Conservation (phyloP, 176 grass and related monocot species). For the Eleusine indica region DNA sequence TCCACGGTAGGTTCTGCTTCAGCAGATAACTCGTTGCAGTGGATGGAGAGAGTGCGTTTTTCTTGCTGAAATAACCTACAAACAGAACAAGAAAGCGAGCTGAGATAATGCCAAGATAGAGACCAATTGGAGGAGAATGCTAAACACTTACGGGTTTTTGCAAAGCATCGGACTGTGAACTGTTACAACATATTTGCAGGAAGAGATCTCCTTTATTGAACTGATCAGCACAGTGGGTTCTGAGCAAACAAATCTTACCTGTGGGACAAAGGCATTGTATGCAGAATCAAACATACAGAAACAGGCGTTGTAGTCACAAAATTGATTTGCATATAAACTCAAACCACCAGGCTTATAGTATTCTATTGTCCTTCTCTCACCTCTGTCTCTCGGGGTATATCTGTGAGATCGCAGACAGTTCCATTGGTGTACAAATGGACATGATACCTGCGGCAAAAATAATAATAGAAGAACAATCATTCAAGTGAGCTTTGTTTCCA, state of each 20-base stretch:
- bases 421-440: conserved; percentile 89
- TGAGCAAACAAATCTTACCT: conserved; percentile 94
- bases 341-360: neutral
- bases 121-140: neutral
- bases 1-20: conserved; percentile 40
- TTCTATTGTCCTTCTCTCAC: conserved; percentile 32
- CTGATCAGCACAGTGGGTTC: conserved; percentile 70
- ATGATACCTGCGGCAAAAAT: conserved; percentile 70
- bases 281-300: conserved; percentile 12
- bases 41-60: conserved; percentile 66
- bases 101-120: neutral
- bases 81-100: conserved; percentile 1
- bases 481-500: neutral
- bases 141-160: conserved; percentile 80
- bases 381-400: conserved; percentile 78
- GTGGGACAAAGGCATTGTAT: conserved; percentile 24
- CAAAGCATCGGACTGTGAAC: conserved; percentile 87
- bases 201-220: conserved; percentile 93
- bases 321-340: neutral
- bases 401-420: conserved; percentile 86
- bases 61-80: conserved; percentile 88
- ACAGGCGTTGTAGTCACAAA: neutral
- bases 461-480: conserved; percentile 4
- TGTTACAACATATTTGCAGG: conserved; percentile 87
- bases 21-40: conserved; percentile 63